These are phyloP conservation scores for Penicillium griseofulvum DNA, from an alignment of 2,329 filamentous ascomycete species.

Conservation along the genomic window DNA sequence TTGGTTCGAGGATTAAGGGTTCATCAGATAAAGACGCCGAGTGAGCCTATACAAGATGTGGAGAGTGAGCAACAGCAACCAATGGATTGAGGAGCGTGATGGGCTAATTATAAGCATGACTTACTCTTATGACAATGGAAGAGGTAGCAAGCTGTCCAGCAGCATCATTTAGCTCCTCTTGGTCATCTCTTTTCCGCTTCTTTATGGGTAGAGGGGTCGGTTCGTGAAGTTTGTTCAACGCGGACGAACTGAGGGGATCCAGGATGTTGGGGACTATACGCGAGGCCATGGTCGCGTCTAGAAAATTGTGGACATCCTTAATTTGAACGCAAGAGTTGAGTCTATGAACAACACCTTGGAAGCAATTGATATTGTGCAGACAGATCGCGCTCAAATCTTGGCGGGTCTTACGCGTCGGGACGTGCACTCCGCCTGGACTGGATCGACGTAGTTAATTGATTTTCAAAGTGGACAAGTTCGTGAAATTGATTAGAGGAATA, in stretches of 20 bases:
- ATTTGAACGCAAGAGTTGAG: background rate
- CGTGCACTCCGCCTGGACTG: conserved; percentile 10
- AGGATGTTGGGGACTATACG: conserved; percentile 30
- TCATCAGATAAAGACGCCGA: conserved; percentile 36
- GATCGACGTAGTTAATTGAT: background rate
- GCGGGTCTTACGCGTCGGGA: conserved; percentile 27
- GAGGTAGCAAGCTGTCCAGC: conserved; percentile 19
- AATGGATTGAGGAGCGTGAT: background rate
- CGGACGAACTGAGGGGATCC: conserved; percentile 33
- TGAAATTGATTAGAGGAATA: background rate
- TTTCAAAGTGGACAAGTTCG: background rate
- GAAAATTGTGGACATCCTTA: conserved; percentile 22
- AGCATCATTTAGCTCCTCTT: conserved; percentile 15
- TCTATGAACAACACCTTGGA: background rate
- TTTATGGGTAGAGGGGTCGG: conserved; percentile 27
- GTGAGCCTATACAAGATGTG: conserved; percentile 31
- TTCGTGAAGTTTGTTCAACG: conserved; percentile 33
- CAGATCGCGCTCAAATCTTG: conserved; percentile 16
- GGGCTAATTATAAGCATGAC: conserved; percentile 3
- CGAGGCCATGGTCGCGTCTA: conserved; percentile 39
- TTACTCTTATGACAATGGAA: conserved; percentile 36
- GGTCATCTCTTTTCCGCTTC: conserved; percentile 32
- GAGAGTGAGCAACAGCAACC: conserved; percentile 1
- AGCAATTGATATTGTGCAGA: conserved; percentile 5
- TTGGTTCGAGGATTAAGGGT: conserved; percentile 35